Evolutionary conservation across 371 early-diverging fungal genomes (phyloP), one percentile per base, ranked within the genome.

Genomic region (Funneliformis caledonium): DNA sequence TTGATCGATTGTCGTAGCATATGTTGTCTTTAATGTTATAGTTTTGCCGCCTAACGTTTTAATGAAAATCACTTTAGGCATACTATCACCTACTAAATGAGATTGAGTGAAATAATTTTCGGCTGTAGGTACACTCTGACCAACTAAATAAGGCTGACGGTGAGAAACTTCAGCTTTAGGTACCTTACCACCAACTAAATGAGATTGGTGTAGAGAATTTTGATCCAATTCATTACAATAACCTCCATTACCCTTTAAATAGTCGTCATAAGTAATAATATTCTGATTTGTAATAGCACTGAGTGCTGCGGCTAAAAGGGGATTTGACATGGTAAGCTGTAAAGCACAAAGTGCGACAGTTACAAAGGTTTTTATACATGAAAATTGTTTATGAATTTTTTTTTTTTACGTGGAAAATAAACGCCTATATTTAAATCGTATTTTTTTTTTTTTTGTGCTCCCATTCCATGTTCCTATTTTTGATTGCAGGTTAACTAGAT

Each of bases 211-310:
- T 19, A 77, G 45, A 33, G 65, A 37, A 42, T 77, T 65, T 47
- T n/a, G 16, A 65, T 31, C 14, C 11, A 75, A 75, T 42, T 14
- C 22, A 0, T n/a, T n/a, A 26, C 16, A 52, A 22, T 6, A 0
- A 43, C 42, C 37, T 43, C 42, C 19, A 59, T 43, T 77, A 37
- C 14, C 43, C 11, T 22, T 62, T n/a, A 77, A 59, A 77, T 65
- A 77, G 2, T 77, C 77, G 16, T 77, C 77, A n/a, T 77, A 26
- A 26, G 77, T 12, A 14, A 77, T 26, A 65, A 65, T 33, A 11
- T 48, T 48, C 4, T 65, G 4, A 64, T 64, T 65, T 7, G 77
- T 77, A 37, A 37, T 37, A 37, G 37, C 37, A 37, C 37, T 37
- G 37, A 37, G 37, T 37, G 37, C 37, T 37, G 37, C 37, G 37